These are phyloP conservation scores for Forsythia suspensa DNA, from an alignment of 257 asterid species.

Conservation along the genomic window DNA sequence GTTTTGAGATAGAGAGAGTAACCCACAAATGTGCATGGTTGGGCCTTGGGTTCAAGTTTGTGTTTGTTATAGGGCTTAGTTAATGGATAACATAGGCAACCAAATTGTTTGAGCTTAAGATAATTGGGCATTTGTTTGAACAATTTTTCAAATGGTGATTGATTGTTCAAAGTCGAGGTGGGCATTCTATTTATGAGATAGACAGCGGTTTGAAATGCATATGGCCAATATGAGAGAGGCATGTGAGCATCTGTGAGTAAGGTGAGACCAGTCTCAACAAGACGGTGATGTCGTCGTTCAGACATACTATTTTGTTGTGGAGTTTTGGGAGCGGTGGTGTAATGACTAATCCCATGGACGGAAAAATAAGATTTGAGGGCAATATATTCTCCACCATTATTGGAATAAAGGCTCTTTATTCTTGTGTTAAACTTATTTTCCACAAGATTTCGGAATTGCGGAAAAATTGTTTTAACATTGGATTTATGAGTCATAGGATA, in stretches of 20 bases:
- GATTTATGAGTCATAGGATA: neutral
- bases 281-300: too few species aligned
- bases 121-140: too few species aligned
- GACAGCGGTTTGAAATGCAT: neutral
- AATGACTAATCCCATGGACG: too few species aligned
- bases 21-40: too few species aligned
- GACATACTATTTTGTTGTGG: too few species aligned
- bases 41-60: too few species aligned
- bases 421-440: neutral
- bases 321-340: too few species aligned
- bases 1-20: neutral
- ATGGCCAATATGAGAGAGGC: neutral
- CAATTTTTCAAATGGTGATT: neutral
- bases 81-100: too few species aligned
- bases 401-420: neutral
- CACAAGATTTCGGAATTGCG: neutral
- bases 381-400: neutral
- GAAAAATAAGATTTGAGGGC: neutral
- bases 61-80: too few species aligned
- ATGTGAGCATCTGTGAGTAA: too few species aligned
- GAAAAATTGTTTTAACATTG: neutral
- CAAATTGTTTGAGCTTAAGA: too few species aligned
- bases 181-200: neutral
- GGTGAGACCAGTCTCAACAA: too few species aligned
- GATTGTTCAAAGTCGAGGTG: neutral